Evolutionary conservation across 352 stramenopile species (phyloP), one percentile per base, ranked within the genome.

Genomic region (Phytopythium cucurbitacearum): DNA sequence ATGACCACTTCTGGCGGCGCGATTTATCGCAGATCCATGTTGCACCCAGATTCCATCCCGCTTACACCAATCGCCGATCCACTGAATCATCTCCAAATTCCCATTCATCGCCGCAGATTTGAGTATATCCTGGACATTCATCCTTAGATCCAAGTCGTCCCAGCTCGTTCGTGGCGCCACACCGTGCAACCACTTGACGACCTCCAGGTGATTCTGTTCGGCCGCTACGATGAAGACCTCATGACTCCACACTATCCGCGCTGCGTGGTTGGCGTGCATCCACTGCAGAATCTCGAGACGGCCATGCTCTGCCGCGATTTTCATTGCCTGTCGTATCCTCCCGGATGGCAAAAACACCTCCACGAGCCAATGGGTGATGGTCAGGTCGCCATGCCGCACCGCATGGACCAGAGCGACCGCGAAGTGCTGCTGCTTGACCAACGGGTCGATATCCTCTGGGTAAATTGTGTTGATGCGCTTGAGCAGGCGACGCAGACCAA

Each of bases 81-180:
- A 28, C 21, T 28, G 21, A 2, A 73, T 53, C 3, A 73, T 52
- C 0, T 47, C 48, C 1, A 64, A 15, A 28, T 60, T 50, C 4
- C 65, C 65, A 21, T 59, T 46, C 12, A 48, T 48, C 7, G 65
- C 61, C n/a, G 61, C 61, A 35, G 62, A 54, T 21, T 73, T 61
- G 43, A 73, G 59, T 12, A 61, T 57, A 21, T 70, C 4, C 21
- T 28, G 1, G 21, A 28, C 21, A 28, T 46, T 62, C 42, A 57
- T 70, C 4, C 47, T 61, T 58, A 59, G 61, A 13, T 37, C 13
- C 32, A 53, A 54, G 47, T 4, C 51, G 36, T 36, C 51, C 55
- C 45, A 32, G 5, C 13, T 34, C 46, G 40, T 51, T 32, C 46
- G 46, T 34, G 40, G 40, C 5, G 41, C 12, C 34, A 51, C 33